Evolutionary conservation across 495 filamentous ascomycete genomes (phyloP), one percentile per base, ranked within the genome.

Genomic region (Parmelia sp.): DNA sequence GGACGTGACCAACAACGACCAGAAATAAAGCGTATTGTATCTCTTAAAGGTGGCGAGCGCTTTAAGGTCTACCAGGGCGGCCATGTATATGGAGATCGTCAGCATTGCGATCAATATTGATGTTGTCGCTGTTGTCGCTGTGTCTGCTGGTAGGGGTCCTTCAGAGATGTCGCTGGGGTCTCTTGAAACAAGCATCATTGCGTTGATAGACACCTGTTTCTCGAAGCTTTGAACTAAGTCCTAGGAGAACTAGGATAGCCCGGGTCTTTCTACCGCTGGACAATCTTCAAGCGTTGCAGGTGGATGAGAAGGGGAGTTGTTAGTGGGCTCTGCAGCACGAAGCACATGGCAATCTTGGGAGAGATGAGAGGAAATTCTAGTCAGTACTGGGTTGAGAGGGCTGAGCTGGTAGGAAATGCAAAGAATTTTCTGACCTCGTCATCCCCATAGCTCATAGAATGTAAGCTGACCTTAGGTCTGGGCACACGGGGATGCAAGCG

Each of bases 21-120:
- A 79, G 66, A 79, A 79, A 64, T 79, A 79, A 25, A 79, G 70
- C 12, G 75, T 75, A 35, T 68, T 68, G 44, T 75, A 71, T 23
- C 74, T 74, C 60, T 78, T 78, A 71, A 79, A 79, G 67, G 72
- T 68, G 21, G 78, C 40, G 67, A 75, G 75, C 42, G 77, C 71
- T 60, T 72, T 72, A 7, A 72, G 44, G 67, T 74, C 74, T 62
- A 77, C 66, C 60, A 76, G 67, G 53, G 68, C 68, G 25, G 70
- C 68, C 68, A 74, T 75, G 66, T 74, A 75, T 58, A 71, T 71
- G 21, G 75, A 72, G 27, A 77, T 51, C 3, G 67, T 69, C 35
- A 69, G 59, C 64, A 69, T 66, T 11, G 67, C 64, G 21, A 69
- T 60, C 19, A 69, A 56, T 25, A 69, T 61, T 11, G 64, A 61